phyloP scores from a whole-genome alignment of 371 early-diverging fungal species.

The Synchytrium microbalum region DNA sequence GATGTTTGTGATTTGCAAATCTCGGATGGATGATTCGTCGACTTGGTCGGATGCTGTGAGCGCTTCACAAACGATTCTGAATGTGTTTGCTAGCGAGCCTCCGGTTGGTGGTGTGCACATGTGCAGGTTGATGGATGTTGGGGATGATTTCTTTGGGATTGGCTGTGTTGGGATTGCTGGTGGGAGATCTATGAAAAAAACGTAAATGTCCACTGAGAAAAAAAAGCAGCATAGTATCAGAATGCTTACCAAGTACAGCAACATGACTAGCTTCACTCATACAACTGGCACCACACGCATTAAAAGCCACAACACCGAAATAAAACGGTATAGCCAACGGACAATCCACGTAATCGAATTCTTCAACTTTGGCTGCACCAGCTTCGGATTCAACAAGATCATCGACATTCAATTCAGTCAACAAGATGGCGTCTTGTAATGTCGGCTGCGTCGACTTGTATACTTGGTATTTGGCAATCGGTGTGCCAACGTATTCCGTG shows the following conservation, averaged over 20 bases:
- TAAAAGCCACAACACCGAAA: constrained; percentile 30
- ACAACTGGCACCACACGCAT: constrained; percentile 25
- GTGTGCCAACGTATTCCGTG: constrained; percentile 9
- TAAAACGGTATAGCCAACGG: constrained; percentile 25
- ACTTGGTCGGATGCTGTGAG: neutral
- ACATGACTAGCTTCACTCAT: neutral
- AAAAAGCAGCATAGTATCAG: neutral
- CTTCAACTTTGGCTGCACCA: constrained; percentile 1
- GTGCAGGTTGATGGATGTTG: neutral
- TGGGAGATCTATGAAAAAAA: neutral
- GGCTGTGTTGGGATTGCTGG: neutral
- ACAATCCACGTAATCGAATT: constrained; percentile 16
- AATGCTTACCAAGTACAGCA: neutral
- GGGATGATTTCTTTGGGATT: neutral
- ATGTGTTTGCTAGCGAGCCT: neutral
- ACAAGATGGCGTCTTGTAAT: constrained; percentile 19
- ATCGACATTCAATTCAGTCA: constrained; percentile 4
- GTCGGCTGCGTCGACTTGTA: constrained; percentile 27
- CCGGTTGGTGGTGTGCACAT: neutral
- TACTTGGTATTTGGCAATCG: constrained; percentile 17
- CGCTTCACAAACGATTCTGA: neutral
- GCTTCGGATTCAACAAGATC: neutral
- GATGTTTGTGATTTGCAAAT: neutral
- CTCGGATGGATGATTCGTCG: neutral
- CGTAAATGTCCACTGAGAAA: neutral